Evolutionary conservation across 495 filamentous ascomycete genomes (phyloP).

Genomic region (Podospora fimiseda): DNA sequence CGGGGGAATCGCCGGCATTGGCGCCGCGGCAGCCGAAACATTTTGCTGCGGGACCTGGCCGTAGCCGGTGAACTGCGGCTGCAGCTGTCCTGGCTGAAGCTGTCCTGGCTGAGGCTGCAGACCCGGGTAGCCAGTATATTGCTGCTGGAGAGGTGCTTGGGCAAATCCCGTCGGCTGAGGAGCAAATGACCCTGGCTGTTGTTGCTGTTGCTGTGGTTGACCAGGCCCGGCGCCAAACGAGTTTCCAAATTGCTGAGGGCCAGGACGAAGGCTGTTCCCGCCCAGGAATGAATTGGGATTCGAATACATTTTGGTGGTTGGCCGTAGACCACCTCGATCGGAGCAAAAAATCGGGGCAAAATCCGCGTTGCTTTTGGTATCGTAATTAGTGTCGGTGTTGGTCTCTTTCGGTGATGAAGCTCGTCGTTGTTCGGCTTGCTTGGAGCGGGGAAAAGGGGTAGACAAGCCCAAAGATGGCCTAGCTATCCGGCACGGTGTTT

Average conservation of each 20-base stretch:
- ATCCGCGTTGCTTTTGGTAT: too few relatives aligned
- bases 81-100: constrained; percentile 45
- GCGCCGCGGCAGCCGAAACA: constrained; percentile 44
- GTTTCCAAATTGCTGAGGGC: constrained; percentile 56
- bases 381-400: not conserved
- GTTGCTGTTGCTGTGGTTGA: constrained; percentile 54
- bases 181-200: constrained; percentile 55
- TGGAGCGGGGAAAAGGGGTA: not conserved
- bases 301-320: constrained; percentile 63
- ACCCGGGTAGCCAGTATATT: constrained; percentile 51
- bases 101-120: constrained; percentile 39
- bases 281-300: constrained; percentile 80
- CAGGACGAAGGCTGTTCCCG: constrained; percentile 68
- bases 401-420: not conserved
- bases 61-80: constrained; percentile 53
- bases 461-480: not conserved
- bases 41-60: constrained; percentile 40
- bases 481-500: not conserved
- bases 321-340: constrained; percentile 2
- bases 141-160: constrained; percentile 56
- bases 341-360: constrained; percentile 4
- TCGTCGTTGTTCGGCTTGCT: not conserved
- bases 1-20: constrained; percentile 51
- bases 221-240: constrained; percentile 38
- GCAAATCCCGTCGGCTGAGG: constrained; percentile 54